These are phyloP conservation scores for Neonectria faginata DNA, from an alignment of 2,329 filamentous ascomycete genomes.

Conservation along the genomic window DNA sequence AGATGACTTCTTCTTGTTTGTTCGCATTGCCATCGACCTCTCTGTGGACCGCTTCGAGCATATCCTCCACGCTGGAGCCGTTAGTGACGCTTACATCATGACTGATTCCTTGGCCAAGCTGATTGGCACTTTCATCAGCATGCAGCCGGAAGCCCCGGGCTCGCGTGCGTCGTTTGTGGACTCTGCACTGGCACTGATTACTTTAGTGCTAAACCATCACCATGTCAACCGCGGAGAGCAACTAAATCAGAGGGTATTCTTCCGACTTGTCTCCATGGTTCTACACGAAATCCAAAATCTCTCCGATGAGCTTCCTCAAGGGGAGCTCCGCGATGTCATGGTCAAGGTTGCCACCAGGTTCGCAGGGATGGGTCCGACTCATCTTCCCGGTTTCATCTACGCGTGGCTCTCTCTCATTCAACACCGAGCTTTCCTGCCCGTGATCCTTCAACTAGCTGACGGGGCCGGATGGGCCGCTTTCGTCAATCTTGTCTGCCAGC, in stretches of 20 bases:
- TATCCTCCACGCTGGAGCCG: constrained; percentile 70
- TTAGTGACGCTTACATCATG: constrained; percentile 67
- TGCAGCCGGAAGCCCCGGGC: constrained; percentile 73
- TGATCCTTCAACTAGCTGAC: constrained; percentile 75
- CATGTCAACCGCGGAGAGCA: constrained; percentile 82
- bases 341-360: constrained; percentile 78
- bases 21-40: constrained; percentile 83
- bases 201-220: constrained; percentile 87
- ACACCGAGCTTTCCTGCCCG: constrained; percentile 86
- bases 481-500: constrained; percentile 77
- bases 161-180: constrained; percentile 80
- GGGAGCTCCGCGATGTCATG: constrained; percentile 76
- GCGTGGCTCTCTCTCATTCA: constrained; percentile 86
- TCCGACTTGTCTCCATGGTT: constrained; percentile 85
- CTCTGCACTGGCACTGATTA: constrained; percentile 79
- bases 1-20: constrained; percentile 83
- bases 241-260: constrained; percentile 91
- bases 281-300: constrained; percentile 78
- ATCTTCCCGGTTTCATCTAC: constrained; percentile 86
- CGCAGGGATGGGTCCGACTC: constrained; percentile 77
- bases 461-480: constrained; percentile 81
- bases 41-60: constrained; percentile 84
- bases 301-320: constrained; percentile 67
- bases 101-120: constrained; percentile 88
- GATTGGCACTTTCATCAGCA: constrained; percentile 79